Conservation (phyloP, 768 basidiomycete species). For the Omphalotus guepiniiformis region DNA sequence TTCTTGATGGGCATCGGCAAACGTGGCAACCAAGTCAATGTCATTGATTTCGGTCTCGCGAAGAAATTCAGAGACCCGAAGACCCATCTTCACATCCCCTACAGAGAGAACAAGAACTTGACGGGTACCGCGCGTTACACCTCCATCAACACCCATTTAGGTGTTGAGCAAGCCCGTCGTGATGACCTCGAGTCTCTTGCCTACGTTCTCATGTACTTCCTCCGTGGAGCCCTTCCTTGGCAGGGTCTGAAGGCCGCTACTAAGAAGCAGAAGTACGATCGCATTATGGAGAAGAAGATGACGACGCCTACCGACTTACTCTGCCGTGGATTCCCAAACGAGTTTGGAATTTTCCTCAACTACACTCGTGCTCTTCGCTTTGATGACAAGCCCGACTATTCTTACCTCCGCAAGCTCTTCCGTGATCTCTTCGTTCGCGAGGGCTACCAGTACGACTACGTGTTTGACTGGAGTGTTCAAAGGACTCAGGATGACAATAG, state of each 20-base stretch:
- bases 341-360: constrained; percentile 98
- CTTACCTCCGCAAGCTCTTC: constrained; percentile 99
- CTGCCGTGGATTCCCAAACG: constrained; percentile 99
- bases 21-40: constrained; percentile 99
- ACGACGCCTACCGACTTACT: constrained; percentile 95
- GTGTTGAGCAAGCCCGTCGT: constrained; percentile 96
- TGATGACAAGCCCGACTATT: constrained; percentile 99
- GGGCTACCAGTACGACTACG: constrained; percentile 98
- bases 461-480: constrained; percentile 98
- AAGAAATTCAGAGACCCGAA: constrained; percentile 99
- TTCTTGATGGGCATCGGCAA: constrained; percentile 99
- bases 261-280: constrained; percentile 99
- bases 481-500: constrained; percentile 66
- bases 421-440: constrained; percentile 95
- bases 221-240: constrained; percentile 97
- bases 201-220: constrained; percentile 99
- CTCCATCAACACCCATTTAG: constrained; percentile 98
- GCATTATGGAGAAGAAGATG: constrained; percentile 99
- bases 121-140: constrained; percentile 99
- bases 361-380: constrained; percentile 98
- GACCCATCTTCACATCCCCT: constrained; percentile 99
- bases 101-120: constrained; percentile 99
- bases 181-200: constrained; percentile 98
- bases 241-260: constrained; percentile 99
- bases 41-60: constrained; percentile 96